phyloP scores from a whole-genome alignment of 768 basidiomycete genomes.

The Suillus ampliporus region DNA sequence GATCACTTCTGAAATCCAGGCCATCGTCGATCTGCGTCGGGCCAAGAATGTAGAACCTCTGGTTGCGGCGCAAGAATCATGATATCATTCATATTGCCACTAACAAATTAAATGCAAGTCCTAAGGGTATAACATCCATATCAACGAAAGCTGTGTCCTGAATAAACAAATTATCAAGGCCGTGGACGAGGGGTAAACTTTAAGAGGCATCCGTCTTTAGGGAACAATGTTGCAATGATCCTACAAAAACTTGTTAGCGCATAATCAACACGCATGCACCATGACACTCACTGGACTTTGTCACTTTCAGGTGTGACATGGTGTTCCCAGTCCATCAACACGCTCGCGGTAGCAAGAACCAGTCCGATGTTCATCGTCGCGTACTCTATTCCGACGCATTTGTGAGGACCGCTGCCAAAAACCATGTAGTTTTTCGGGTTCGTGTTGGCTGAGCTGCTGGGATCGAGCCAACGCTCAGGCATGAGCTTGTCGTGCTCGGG shows the following conservation, averaged over 20 bases:
- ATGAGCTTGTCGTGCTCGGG: slow-evolving; percentile 81
- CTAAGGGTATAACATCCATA: slow-evolving; percentile 18
- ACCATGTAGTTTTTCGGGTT: slow-evolving; percentile 97
- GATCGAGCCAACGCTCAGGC: slow-evolving; percentile 95
- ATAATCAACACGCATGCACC: slow-evolving; percentile 10
- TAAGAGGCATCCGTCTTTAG: slow-evolving; percentile 87
- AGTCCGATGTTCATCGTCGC: slow-evolving; percentile 90
- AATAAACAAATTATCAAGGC: slow-evolving; percentile 16
- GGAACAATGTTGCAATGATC: slow-evolving; percentile 97
- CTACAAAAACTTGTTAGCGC: slow-evolving; percentile 41
- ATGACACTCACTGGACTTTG: slow-evolving; percentile 73
- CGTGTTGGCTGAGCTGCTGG: slow-evolving; percentile 72
- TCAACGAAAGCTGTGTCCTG: neutral
- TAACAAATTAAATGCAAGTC: slow-evolving; percentile 22
- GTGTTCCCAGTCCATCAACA: slow-evolving; percentile 87
- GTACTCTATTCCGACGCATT: slow-evolving; percentile 92
- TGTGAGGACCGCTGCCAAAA: slow-evolving; percentile 92
- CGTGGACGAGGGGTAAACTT: slow-evolving; percentile 69
- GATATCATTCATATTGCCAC: neutral
- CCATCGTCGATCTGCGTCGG: neutral
- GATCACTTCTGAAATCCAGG: neutral
- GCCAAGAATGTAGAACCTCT: neutral
- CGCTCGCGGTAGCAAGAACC: slow-evolving; percentile 81
- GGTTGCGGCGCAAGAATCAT: neutral
- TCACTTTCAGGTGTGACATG: slow-evolving; percentile 78